These are phyloP conservation scores for Nicotiana paniculata DNA, from an alignment of 257 asterid species.

Conservation along the genomic window DNA sequence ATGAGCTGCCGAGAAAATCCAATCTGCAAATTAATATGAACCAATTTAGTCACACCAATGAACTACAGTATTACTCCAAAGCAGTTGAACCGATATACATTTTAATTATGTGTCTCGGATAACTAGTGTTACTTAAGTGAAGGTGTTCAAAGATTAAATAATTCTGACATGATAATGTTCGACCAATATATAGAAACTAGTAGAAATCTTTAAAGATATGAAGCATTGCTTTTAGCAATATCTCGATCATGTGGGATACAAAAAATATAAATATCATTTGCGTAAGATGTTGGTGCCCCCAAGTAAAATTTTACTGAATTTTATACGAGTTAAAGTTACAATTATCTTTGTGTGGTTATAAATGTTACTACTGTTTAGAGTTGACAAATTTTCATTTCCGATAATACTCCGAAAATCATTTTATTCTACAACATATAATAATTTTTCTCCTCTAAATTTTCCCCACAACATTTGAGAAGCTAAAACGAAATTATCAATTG, in stretches of 20 bases:
- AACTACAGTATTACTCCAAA: background rate
- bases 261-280: no score
- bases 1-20: background rate
- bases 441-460: background rate
- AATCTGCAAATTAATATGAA: background rate
- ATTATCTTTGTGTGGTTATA: no score
- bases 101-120: background rate
- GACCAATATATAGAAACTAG: no score
- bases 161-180: no score
- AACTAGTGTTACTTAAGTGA: background rate
- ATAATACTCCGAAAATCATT: background rate
- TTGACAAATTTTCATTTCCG: background rate
- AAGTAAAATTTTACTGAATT: no score
- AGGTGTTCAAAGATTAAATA: background rate
- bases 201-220: no score
- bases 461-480: background rate
- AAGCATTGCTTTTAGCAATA: no score
- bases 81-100: background rate
- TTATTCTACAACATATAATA: background rate
- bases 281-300: no score
- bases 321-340: no score
- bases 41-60: background rate
- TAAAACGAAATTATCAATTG: background rate
- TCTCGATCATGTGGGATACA: no score
- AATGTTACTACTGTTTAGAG: background rate